Evolutionary conservation across 1,139 yeast species (phyloP), one percentile per base, ranked within the genome.

Genomic region (Kodamaea sp.): DNA sequence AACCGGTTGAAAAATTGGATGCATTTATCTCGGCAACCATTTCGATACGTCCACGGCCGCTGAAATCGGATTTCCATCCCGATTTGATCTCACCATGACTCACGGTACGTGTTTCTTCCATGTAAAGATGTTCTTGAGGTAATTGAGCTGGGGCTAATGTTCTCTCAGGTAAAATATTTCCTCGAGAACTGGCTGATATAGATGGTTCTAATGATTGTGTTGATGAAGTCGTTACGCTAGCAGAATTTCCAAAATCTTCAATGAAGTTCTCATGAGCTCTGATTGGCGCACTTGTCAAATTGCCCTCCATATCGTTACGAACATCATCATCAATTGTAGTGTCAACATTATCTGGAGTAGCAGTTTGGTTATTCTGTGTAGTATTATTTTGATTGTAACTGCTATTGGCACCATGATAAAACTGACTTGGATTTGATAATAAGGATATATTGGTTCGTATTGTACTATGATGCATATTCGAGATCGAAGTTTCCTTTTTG

Each of bases 41-140:
- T 60, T 88, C 96, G 41, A 89, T 81, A 43, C 75, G 72, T 6
- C 97, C 97, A 29, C 70, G 69, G 27, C 80, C 84, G 10, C 79
- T 62, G 57, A 84, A 90, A 61, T 94, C 97, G 0, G 95, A 80
- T 60, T 92, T 92, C 98, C 98, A 92, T 5, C 98, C 98, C 22
- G 78, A 72, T 57, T 84, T 86, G 54, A 88, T 63, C 43, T 86
- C 95, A 6, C 96, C 96, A 40, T 80, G 77, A 9, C 83, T 76
- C 8, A 92, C 70, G 1, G 86, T 78, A 32, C 92, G 70, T 1
- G 76, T 73, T 52, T 88, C 96, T 54, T 88, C 94, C 6, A 81
- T 62, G 49, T 75, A 82, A 9, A 84, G 54, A 15, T 76, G 62
- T 3, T 47, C 35, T 23, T 37, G 27, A 10, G 12, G 40, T 24